These are phyloP conservation scores for Phytopythium kandeliae DNA, from an alignment of 352 stramenopile genomes.

Conservation along the genomic window DNA sequence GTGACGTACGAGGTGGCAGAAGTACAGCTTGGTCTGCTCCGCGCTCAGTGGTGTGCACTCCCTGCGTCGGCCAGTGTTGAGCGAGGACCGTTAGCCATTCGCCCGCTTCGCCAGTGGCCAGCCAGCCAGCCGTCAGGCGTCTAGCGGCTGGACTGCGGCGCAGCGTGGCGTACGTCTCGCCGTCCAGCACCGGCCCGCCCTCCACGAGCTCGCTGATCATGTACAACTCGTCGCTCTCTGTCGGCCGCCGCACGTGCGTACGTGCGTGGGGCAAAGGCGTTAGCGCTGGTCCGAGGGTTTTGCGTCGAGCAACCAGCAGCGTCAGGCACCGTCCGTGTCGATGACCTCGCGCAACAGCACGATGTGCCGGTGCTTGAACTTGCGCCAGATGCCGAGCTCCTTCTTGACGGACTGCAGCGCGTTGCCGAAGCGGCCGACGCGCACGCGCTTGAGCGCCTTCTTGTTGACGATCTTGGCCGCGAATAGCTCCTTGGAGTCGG, in stretches of 20 bases:
- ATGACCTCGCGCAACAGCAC: slow-evolving; percentile 95
- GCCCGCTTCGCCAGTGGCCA: too few relatives aligned
- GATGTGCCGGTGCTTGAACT: slow-evolving; percentile 93
- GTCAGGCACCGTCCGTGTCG: slow-evolving; percentile 69
- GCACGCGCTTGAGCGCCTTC: slow-evolving; percentile 62
- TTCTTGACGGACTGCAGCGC: slow-evolving; percentile 82
- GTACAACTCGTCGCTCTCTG: slow-evolving; percentile 74
- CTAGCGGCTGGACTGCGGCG: too few relatives aligned
- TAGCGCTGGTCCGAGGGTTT: too few relatives aligned
- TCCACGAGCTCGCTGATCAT: slow-evolving; percentile 84
- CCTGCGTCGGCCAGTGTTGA: slow-evolving; percentile 12
- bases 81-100: not conserved
- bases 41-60: slow-evolving; percentile 57
- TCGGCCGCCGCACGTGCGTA: too few relatives aligned
- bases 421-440: slow-evolving; percentile 67
- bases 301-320: not conserved
- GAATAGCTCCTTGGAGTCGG: slow-evolving; percentile 63
- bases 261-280: too few relatives aligned
- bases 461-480: slow-evolving; percentile 78
- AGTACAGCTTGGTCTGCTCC: slow-evolving; percentile 62
- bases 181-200: slow-evolving; percentile 58
- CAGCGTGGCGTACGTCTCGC: slow-evolving; percentile 39
- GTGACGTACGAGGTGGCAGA: slow-evolving; percentile 66
- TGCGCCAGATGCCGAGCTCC: slow-evolving; percentile 97
- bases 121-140: too few relatives aligned